Percentiles rank a stretch among this genome's conserved stretches.
These are phyloP conservation scores for Calocybe cyanea DNA, from an alignment of 768 basidiomycete species.

Conservation along the genomic window DNA sequence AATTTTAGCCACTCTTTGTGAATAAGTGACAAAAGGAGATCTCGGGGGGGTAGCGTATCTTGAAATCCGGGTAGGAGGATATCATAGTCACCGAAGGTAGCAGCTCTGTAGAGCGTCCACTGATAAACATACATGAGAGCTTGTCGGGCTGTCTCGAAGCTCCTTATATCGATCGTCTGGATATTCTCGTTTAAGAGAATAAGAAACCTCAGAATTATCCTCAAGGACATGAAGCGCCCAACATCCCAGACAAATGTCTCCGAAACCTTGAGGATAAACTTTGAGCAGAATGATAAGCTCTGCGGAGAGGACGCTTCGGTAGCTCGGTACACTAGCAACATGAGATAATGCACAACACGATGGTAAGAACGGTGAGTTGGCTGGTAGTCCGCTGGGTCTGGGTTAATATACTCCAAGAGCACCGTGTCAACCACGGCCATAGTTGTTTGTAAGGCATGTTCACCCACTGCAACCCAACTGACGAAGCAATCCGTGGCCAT, in stretches of 20 bases:
- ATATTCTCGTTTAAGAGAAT: background rate
- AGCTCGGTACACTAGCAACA: conserved; percentile 3
- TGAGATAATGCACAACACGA: background rate
- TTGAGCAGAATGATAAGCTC: conserved; percentile 1
- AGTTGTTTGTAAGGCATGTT: background rate
- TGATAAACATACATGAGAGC: conserved; percentile 4
- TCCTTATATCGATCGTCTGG: background rate
- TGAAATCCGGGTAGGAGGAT: conserved; percentile 1
- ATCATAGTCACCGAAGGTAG: conserved; percentile 2
- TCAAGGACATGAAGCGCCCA: conserved; percentile 4
- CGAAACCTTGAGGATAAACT: conserved; percentile 6
- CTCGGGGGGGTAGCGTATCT: conserved; percentile 1
- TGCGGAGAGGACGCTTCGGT: background rate
- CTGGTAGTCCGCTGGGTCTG: conserved; percentile 3
- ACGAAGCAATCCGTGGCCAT: background rate
- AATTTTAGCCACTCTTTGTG: background rate
- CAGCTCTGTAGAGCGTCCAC: conserved; percentile 6
- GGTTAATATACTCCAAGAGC: conserved; percentile 3
- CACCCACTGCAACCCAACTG: conserved; percentile 3
- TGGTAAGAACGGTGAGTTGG: conserved; percentile 1
- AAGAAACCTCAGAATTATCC: conserved; percentile 3
- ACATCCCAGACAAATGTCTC: conserved; percentile 10
- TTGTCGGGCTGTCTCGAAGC: background rate
- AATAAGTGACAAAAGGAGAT: background rate
- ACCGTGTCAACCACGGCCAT: conserved; percentile 1